phyloP scores from a whole-genome alignment of 2,329 filamentous ascomycete genomes.

The Scytalidium lignicola region DNA sequence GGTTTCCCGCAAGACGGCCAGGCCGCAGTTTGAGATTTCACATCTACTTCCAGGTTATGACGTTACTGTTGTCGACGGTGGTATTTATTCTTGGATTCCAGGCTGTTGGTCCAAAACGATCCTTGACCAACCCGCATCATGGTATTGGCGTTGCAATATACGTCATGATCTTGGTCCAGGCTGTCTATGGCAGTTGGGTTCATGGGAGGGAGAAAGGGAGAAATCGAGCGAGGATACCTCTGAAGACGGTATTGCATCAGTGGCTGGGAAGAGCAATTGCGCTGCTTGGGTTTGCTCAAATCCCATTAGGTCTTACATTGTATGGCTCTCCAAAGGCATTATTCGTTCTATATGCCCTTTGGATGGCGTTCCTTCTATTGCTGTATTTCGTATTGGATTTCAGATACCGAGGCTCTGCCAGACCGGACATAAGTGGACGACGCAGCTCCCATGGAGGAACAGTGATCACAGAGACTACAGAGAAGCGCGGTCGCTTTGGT shows the following conservation, averaged over 20 bases:
- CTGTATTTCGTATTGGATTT: constrained; percentile 79
- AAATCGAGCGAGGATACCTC: constrained; percentile 36
- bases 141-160: constrained; percentile 79
- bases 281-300: constrained; percentile 77
- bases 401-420: constrained; percentile 48
- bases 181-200: constrained; percentile 63
- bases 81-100: constrained; percentile 73
- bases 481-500: constrained; percentile 35
- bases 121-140: constrained; percentile 76
- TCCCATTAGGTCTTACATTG: constrained; percentile 82
- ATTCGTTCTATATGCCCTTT: constrained; percentile 82
- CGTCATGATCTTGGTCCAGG: constrained; percentile 65
- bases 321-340: constrained; percentile 84
- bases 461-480: constrained; percentile 37
- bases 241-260: constrained; percentile 59
- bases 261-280: constrained; percentile 79
- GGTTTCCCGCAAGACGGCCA: constrained; percentile 62
- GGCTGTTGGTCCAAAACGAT: constrained; percentile 68
- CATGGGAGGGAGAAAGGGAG: constrained; percentile 31
- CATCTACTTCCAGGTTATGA: constrained; percentile 68
- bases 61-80: constrained; percentile 62
- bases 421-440: constrained; percentile 14
- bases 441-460: constrained; percentile 33
- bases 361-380: constrained; percentile 66
- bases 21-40: constrained; percentile 63